Conservation (phyloP, 139 green algal species). For the Chlorella sp. region DNA sequence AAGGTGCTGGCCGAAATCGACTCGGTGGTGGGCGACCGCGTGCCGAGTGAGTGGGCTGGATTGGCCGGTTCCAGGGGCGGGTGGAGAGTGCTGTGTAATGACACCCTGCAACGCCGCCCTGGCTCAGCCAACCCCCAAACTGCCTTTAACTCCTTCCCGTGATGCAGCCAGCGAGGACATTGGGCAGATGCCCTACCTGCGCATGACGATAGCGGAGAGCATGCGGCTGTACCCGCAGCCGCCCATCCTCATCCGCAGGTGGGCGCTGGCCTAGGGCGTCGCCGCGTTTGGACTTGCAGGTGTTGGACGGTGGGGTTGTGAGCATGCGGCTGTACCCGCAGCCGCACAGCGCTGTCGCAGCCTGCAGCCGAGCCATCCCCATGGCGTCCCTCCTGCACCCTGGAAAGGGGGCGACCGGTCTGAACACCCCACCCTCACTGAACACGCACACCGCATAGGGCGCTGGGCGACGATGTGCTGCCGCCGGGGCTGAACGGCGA, state of each 20-base stretch:
- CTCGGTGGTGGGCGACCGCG: conserved; percentile 65
- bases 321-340: not conserved
- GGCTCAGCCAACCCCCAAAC: not conserved
- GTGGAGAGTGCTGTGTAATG: not conserved
- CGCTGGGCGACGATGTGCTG: conserved; percentile 83
- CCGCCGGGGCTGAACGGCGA: conserved; percentile 68
- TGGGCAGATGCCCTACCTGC: conserved; percentile 67
- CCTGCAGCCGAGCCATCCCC: not conserved
- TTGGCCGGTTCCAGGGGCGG: not conserved
- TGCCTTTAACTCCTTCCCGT: too few species aligned
- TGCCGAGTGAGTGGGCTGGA: conserved; percentile 44
- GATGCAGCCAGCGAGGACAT: conserved; percentile 75
- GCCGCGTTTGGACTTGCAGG: too few species aligned
- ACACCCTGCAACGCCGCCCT: not conserved
- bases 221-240: conserved; percentile 96
- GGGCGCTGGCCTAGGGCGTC: not conserved
- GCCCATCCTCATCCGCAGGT: conserved; percentile 89
- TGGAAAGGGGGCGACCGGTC: too few species aligned
- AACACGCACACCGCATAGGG: conserved; percentile 45
- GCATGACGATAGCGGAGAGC: conserved; percentile 81
- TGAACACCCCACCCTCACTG: too few species aligned
- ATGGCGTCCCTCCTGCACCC: too few species aligned
- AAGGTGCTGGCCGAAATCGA: conserved; percentile 83
- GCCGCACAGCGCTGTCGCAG: not conserved
- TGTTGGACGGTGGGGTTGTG: too few species aligned